Conservation (phyloP, 2,329 filamentous ascomycete genomes). For the Coniochaeta sp. region DNA sequence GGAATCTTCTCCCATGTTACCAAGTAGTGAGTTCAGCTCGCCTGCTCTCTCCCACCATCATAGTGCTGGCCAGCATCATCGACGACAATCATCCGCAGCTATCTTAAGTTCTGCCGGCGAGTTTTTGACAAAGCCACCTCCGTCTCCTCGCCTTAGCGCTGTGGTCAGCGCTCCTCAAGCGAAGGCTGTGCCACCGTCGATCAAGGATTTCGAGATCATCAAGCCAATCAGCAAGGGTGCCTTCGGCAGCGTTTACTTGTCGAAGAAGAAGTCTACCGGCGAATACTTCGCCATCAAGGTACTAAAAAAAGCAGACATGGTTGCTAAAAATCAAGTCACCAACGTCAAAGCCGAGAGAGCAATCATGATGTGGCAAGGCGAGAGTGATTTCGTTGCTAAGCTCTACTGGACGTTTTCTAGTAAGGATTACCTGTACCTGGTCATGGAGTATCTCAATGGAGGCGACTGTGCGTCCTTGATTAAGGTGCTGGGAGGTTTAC, state of each 20-base stretch:
- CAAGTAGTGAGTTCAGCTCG: slow-evolving; percentile 73
- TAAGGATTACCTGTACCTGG: slow-evolving; percentile 96
- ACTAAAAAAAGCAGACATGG: slow-evolving; percentile 99
- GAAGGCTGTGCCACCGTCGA: slow-evolving; percentile 84
- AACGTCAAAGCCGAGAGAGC: slow-evolving; percentile 98
- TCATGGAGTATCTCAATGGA: slow-evolving; percentile 98
- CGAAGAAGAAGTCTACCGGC: slow-evolving; percentile 97
- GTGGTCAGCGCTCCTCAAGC: slow-evolving; percentile 75
- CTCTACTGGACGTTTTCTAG: slow-evolving; percentile 99
- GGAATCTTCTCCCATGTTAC: slow-evolving; percentile 81
- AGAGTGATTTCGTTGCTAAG: slow-evolving; percentile 98
- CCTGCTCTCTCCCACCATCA: slow-evolving; percentile 46
- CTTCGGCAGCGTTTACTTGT: slow-evolving; percentile 94
- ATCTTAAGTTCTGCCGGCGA: slow-evolving; percentile 52
- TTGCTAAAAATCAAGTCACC: slow-evolving; percentile 97
- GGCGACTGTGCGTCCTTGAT: slow-evolving; percentile 95
- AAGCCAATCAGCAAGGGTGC: slow-evolving; percentile 99
- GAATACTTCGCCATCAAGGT: slow-evolving; percentile 99
- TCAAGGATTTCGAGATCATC: slow-evolving; percentile 99
- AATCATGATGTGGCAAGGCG: slow-evolving; percentile 99
- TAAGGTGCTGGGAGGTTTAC: slow-evolving; percentile 84
- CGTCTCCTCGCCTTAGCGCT: slow-evolving; percentile 75
- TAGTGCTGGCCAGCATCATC: slow-evolving; percentile 34
- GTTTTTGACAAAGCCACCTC: slow-evolving; percentile 57
- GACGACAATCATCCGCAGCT: slow-evolving; percentile 78